phyloP scores from a whole-genome alignment of 768 basidiomycete species.

The Neoboletus subvelutipes region DNA sequence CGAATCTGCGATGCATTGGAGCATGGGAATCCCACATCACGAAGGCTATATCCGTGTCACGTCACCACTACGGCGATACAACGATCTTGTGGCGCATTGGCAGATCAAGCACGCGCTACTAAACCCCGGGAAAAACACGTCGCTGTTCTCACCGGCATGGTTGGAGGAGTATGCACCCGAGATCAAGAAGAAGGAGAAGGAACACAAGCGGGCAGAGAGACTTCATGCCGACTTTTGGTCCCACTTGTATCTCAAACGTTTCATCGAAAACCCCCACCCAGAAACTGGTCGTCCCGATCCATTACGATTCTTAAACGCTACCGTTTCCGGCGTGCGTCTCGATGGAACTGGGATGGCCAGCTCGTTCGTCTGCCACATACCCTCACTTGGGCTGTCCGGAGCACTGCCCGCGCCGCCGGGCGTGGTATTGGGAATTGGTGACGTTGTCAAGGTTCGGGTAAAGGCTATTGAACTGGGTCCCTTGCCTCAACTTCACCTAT shows the following conservation, averaged over 20 bases:
- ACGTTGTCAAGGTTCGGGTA: constrained; percentile 27
- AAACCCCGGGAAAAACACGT: constrained; percentile 30
- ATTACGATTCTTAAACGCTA: constrained; percentile 28
- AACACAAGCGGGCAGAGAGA: constrained; percentile 30
- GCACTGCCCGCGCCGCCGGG: constrained; percentile 10
- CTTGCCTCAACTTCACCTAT: constrained; percentile 26
- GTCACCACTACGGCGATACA: constrained; percentile 83
- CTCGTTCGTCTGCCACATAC: constrained; percentile 23
- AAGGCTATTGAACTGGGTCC: constrained; percentile 30
- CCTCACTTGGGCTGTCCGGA: constrained; percentile 27
- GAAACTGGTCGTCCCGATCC: constrained; percentile 26
- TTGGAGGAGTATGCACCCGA: constrained; percentile 44
- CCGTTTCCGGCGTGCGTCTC: constrained; percentile 19
- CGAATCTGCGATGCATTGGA: constrained; percentile 62
- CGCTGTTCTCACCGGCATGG: constrained; percentile 47
- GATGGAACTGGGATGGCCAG: constrained; percentile 11
- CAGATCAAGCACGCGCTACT: constrained; percentile 83
- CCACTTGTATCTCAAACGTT: constrained; percentile 39
- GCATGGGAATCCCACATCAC: constrained; percentile 63
- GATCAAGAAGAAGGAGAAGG: constrained; percentile 38
- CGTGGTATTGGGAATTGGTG: constrained; percentile 24
- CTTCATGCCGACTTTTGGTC: constrained; percentile 43
- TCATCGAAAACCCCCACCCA: constrained; percentile 29
- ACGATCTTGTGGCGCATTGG: constrained; percentile 86
- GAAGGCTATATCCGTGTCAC: constrained; percentile 86